Evolutionary conservation across 2,329 filamentous ascomycete species (phyloP).

Genomic region (Apiospora phragmitis): DNA sequence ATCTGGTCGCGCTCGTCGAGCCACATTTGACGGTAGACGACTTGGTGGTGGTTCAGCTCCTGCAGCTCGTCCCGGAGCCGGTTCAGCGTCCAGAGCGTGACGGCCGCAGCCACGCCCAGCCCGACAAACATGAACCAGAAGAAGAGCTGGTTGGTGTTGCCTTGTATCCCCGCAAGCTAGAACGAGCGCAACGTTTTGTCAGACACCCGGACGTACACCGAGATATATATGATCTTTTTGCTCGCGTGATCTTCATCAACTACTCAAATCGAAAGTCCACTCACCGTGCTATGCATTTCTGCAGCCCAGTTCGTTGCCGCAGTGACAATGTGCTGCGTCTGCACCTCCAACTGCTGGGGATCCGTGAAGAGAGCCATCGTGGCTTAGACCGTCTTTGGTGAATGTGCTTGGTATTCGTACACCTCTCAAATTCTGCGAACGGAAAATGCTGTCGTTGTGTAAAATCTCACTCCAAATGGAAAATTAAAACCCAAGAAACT

Average conservation of each 20-base stretch:
- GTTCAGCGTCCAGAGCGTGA: conserved; percentile 12
- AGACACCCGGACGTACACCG: background rate
- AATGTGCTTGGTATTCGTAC: background rate
- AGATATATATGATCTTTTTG: background rate
- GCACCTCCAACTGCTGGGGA: background rate
- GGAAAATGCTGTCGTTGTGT: background rate
- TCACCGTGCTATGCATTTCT: conserved; percentile 11
- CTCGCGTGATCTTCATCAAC: background rate
- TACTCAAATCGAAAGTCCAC: background rate
- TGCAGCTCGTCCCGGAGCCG: conserved; percentile 8
- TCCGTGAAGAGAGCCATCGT: background rate
- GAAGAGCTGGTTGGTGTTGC: conserved; percentile 14
- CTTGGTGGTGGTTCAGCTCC: conserved; percentile 14
- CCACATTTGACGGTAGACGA: conserved; percentile 12
- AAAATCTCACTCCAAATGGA: too few species aligned
- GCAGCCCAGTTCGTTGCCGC: conserved; percentile 11
- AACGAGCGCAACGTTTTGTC: background rate
- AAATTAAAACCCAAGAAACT: background rate
- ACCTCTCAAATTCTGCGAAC: background rate
- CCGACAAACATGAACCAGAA: conserved; percentile 13
- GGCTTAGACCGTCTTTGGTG: background rate
- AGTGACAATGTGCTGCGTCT: conserved; percentile 1
- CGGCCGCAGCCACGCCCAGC: background rate
- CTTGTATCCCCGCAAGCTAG: conserved; percentile 7
- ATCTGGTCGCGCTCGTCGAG: conserved; percentile 10